These are phyloP conservation scores for Termitomyces sp. DNA, from an alignment of 768 basidiomycete genomes.

Conservation along the genomic window DNA sequence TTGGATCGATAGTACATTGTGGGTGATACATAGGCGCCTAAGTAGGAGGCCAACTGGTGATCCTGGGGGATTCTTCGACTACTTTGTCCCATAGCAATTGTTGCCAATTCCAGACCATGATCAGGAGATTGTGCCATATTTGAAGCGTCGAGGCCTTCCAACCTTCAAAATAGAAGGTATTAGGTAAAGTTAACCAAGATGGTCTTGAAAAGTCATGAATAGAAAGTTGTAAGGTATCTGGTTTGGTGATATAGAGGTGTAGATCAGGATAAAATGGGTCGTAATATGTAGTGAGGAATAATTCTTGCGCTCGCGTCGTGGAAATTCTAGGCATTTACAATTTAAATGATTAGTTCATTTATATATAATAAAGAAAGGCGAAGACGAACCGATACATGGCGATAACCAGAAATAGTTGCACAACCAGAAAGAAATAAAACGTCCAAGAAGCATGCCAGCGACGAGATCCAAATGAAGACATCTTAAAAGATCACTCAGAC, in stretches of 20 bases:
- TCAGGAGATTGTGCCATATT: slow-evolving; percentile 32
- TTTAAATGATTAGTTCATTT: neutral
- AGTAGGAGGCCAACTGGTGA: slow-evolving; percentile 36
- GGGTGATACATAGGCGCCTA: slow-evolving; percentile 12
- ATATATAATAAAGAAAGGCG: neutral
- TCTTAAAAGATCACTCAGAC: slow-evolving; percentile 8
- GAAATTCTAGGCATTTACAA: slow-evolving; percentile 37
- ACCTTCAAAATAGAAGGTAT: slow-evolving; percentile 37
- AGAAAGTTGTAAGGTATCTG: slow-evolving; percentile 35
- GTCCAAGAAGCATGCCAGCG: slow-evolving; percentile 26
- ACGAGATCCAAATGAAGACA: slow-evolving; percentile 14
- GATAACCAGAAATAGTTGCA: slow-evolving; percentile 45
- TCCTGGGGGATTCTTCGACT: slow-evolving; percentile 28
- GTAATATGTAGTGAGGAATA: slow-evolving; percentile 73
- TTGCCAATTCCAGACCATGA: slow-evolving; percentile 31
- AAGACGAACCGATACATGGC: slow-evolving; percentile 62
- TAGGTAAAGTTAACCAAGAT: slow-evolving; percentile 29
- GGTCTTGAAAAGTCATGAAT: slow-evolving; percentile 26
- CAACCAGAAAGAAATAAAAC: slow-evolving; percentile 28
- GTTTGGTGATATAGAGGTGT: slow-evolving; percentile 47
- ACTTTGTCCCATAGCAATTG: slow-evolving; percentile 41
- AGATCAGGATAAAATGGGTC: slow-evolving; percentile 77
- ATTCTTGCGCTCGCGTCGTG: slow-evolving; percentile 41
- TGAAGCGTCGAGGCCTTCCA: slow-evolving; percentile 34
- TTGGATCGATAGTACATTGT: neutral